Percentiles rank a stretch among this genome's conserved stretches.
Conservation (phyloP, 306 rosid species). For the Argentina anserina region DNA sequence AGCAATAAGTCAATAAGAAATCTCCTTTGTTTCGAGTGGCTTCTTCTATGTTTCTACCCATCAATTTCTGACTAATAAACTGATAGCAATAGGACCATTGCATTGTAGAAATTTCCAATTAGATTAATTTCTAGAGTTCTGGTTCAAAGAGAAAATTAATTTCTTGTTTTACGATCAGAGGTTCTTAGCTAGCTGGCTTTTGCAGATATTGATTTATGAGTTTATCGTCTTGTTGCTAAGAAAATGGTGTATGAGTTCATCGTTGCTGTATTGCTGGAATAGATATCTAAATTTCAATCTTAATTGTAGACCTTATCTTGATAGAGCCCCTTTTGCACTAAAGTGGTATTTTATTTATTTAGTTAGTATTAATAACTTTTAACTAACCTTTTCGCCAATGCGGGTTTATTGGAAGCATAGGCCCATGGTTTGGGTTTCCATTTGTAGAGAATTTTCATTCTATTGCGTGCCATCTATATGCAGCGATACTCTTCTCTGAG, state of each 20-base stretch:
- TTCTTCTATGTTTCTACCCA: background rate
- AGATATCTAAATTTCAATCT: background rate
- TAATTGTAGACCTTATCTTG: background rate
- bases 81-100: background rate
- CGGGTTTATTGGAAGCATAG: background rate
- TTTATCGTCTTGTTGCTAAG: background rate
- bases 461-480: background rate
- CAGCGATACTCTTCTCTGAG: background rate
- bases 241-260: background rate
- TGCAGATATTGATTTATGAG: background rate
- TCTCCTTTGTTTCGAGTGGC: background rate
- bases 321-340: background rate
- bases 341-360: background rate
- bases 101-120: background rate
- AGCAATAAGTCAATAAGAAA: conserved; percentile 10
- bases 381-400: background rate
- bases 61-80: conserved; percentile 1
- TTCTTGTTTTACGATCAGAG: background rate
- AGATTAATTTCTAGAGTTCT: background rate
- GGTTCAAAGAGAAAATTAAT: background rate
- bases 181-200: background rate
- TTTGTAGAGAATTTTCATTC: background rate
- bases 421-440: too few relatives aligned
- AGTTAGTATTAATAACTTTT: background rate
- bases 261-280: background rate